A percentile compares a stretch with the other conserved stretches of the same genome.
phyloP scores from a whole-genome alignment of 345 rosid genomes.

The Turnera subulata region DNA sequence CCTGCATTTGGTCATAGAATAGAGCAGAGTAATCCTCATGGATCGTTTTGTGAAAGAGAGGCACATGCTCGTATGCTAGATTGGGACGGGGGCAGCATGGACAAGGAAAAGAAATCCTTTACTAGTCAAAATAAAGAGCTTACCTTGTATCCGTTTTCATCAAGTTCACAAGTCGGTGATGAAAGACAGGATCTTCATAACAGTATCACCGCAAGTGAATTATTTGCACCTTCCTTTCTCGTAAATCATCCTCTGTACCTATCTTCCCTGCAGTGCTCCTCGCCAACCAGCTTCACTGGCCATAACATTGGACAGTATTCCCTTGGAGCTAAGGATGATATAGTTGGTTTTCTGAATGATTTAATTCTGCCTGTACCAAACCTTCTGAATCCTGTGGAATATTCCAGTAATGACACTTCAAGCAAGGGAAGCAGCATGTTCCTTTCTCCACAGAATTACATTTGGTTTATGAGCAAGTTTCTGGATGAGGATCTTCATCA shows the following conservation, averaged over 20 bases:
- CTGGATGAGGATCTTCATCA: too few relatives aligned
- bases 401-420: too few relatives aligned
- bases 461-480: too few relatives aligned
- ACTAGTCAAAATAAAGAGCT: slow-evolving; percentile 26
- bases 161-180: slow-evolving; percentile 23
- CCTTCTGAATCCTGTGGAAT: too few relatives aligned
- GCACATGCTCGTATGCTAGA: slow-evolving; percentile 33
- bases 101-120: slow-evolving; percentile 29
- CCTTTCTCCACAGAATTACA: too few relatives aligned
- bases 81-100: slow-evolving; percentile 37
- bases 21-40: slow-evolving; percentile 20
- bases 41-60: slow-evolving; percentile 15
- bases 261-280: slow-evolving; percentile 17
- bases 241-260: slow-evolving; percentile 19
- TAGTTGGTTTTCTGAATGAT: slow-evolving; percentile 17
- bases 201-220: slow-evolving; percentile 17
- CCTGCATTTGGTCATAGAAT: slow-evolving; percentile 23
- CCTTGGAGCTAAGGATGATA: slow-evolving; percentile 24
- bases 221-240: slow-evolving; percentile 26
- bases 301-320: slow-evolving; percentile 21
- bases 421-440: too few relatives aligned
- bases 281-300: slow-evolving; percentile 22
- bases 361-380: slow-evolving; percentile 1
- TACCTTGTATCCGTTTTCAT: slow-evolving; percentile 26
- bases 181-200: slow-evolving; percentile 21